Evolutionary conservation across 257 asterid genomes (phyloP).

Genomic region (Rubia yunnanensis): DNA sequence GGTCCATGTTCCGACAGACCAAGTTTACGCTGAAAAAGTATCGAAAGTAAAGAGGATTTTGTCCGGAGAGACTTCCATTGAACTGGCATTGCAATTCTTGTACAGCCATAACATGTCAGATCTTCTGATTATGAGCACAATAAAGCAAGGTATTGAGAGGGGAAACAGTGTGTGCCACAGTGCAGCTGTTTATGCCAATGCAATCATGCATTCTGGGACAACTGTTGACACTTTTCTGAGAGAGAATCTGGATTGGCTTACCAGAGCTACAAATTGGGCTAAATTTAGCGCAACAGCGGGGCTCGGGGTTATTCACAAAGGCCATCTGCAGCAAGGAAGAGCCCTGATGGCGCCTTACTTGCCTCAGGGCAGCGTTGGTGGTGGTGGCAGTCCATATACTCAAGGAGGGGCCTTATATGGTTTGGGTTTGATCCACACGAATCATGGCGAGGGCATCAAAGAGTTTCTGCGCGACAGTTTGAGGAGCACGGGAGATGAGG

Average conservation of each 20-base stretch:
- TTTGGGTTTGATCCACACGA: constrained; percentile 94
- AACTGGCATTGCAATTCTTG: constrained; percentile 84
- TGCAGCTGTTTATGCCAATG: constrained; percentile 93
- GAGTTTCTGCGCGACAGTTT: constrained; percentile 90
- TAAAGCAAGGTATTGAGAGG: constrained; percentile 96
- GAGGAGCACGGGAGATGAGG: constrained; percentile 84
- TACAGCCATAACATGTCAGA: constrained; percentile 98
- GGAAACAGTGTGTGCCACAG: constrained; percentile 93
- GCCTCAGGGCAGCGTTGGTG: constrained; percentile 93
- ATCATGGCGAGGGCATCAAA: constrained; percentile 96
- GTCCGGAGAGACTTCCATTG: constrained; percentile 90
- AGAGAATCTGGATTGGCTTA: constrained; percentile 97
- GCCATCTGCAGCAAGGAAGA: constrained; percentile 95
- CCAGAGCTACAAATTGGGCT: constrained; percentile 98
- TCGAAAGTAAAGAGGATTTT: constrained; percentile 70
- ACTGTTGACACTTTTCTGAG: constrained; percentile 93
- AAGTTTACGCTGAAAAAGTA: constrained; percentile 57
- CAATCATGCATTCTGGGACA: constrained; percentile 99
- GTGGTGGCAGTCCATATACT: constrained; percentile 92
- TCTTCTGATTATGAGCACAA: constrained; percentile 90
- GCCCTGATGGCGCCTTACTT: constrained; percentile 97
- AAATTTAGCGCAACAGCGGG: constrained; percentile 99
- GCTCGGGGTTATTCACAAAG: constrained; percentile 91
- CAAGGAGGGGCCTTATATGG: constrained; percentile 99
- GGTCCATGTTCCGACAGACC: constrained; percentile 45